A percentile compares a stretch with the other conserved stretches of the same genome.
phyloP scores from a whole-genome alignment of 2,329 filamentous ascomycete genomes.

The Dactylellina cionopaga region DNA sequence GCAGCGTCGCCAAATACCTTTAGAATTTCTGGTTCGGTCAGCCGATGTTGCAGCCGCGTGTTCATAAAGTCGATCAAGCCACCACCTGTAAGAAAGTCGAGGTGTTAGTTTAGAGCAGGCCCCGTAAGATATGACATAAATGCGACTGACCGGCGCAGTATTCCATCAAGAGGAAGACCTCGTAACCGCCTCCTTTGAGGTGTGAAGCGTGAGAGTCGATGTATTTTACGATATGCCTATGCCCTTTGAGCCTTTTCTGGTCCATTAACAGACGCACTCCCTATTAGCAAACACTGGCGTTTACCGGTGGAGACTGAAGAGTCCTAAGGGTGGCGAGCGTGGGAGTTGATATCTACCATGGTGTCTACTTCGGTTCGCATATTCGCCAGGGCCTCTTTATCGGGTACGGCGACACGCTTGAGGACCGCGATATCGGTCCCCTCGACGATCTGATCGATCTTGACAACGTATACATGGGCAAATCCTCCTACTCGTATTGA shows the following conservation, averaged over 20 bases:
- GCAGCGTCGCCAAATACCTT: slow-evolving; percentile 96
- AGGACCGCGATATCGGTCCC: slow-evolving; percentile 84
- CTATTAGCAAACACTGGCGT: slow-evolving; percentile 11
- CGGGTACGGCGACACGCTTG: slow-evolving; percentile 94
- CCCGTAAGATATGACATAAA: not conserved
- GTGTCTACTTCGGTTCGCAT: slow-evolving; percentile 99
- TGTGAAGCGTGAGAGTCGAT: slow-evolving; percentile 98
- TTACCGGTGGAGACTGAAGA: not conserved
- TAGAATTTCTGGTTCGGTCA: slow-evolving; percentile 97
- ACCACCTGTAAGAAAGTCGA: slow-evolving; percentile 71
- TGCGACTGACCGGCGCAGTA: slow-evolving; percentile 69
- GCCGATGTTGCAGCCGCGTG: slow-evolving; percentile 90
- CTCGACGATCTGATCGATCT: slow-evolving; percentile 78
- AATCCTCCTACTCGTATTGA: slow-evolving; percentile 74
- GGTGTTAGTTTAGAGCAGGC: not conserved
- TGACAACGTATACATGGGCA: slow-evolving; percentile 96
- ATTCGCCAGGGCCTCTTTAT: slow-evolving; percentile 90
- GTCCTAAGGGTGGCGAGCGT: not conserved
- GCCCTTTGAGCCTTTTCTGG: slow-evolving; percentile 90
- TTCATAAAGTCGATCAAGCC: slow-evolving; percentile 99
- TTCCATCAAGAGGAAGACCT: slow-evolving; percentile 98
- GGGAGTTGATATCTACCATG: slow-evolving; percentile 67
- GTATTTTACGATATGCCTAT: slow-evolving; percentile 95
- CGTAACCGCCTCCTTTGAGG: slow-evolving; percentile 89
- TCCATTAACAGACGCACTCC: slow-evolving; percentile 44